These are phyloP conservation scores for Syzygium aromaticum DNA, from an alignment of 345 rosid genomes.

Conservation along the genomic window DNA sequence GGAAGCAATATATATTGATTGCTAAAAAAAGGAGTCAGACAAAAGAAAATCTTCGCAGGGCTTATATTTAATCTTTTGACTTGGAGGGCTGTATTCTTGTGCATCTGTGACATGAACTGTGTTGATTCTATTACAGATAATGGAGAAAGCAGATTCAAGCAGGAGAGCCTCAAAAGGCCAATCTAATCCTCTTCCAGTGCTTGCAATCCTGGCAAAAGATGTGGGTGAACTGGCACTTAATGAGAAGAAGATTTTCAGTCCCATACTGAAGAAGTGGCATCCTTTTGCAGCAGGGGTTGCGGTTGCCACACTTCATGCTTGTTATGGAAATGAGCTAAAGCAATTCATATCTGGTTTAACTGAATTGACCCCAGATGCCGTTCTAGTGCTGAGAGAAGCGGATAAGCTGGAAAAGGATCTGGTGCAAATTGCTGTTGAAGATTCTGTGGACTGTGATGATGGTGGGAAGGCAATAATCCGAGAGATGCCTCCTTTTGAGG, in stretches of 20 bases:
- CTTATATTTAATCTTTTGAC: neutral
- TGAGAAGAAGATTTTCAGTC: conserved; percentile 78
- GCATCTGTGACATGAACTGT: neutral
- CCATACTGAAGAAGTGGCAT: conserved; percentile 94
- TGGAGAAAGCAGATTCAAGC: conserved; percentile 98
- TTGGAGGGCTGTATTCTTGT: neutral
- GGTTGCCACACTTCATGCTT: conserved; percentile 93
- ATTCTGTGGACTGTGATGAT: conserved; percentile 94
- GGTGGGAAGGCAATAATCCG: conserved; percentile 98
- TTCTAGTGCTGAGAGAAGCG: conserved; percentile 84
- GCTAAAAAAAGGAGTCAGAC: neutral
- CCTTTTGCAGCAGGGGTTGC: conserved; percentile 98
- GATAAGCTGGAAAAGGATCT: conserved; percentile 97
- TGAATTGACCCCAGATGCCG: conserved; percentile 88
- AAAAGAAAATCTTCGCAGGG: neutral
- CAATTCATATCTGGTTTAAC: conserved; percentile 70
- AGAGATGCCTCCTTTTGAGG: conserved; percentile 97
- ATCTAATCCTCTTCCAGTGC: conserved; percentile 77
- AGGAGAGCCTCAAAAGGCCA: conserved; percentile 85
- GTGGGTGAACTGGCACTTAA: conserved; percentile 82
- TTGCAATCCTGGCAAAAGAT: conserved; percentile 91
- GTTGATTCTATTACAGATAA: conserved; percentile 35
- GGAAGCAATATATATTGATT: neutral
- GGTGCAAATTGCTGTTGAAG: conserved; percentile 97
- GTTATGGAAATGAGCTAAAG: conserved; percentile 89